Percentiles rank a stretch among this genome's conserved stretches.
Conservation (phyloP, 805 yeast genomes). For the Sporopachydermia lactativora region DNA sequence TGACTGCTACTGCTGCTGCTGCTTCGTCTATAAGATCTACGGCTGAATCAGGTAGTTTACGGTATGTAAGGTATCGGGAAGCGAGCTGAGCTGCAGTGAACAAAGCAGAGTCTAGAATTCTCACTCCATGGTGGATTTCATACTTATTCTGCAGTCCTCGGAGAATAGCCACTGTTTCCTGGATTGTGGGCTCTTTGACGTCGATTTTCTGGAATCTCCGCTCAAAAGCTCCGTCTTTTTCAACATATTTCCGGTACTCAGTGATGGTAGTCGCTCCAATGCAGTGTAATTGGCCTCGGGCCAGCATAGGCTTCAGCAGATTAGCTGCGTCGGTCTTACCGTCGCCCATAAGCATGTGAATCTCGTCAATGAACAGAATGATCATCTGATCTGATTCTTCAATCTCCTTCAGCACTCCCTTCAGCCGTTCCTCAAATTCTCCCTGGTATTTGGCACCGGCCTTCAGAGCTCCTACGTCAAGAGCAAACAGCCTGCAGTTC, state of each 20-base stretch:
- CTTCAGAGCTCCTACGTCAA: slow-evolving; percentile 90
- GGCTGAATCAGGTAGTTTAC: slow-evolving; percentile 94
- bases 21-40: slow-evolving; percentile 93
- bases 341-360: slow-evolving; percentile 99
- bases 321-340: slow-evolving; percentile 97
- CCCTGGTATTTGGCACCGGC: slow-evolving; percentile 99
- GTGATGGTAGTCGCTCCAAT: slow-evolving; percentile 96
- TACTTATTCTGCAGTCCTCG: slow-evolving; percentile 93
- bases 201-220: slow-evolving; percentile 97
- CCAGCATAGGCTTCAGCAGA: slow-evolving; percentile 90
- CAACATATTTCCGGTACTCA: slow-evolving; percentile 84
- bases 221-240: slow-evolving; percentile 97
- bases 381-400: slow-evolving; percentile 72
- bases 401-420: slow-evolving; percentile 90
- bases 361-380: slow-evolving; percentile 89
- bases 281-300: slow-evolving; percentile 92
- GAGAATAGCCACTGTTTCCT: slow-evolving; percentile 89
- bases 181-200: slow-evolving; percentile 83
- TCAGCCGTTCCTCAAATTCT: slow-evolving; percentile 95
- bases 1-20: slow-evolving; percentile 95
- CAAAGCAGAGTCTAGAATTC: slow-evolving; percentile 86
- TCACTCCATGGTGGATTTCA: slow-evolving; percentile 95
- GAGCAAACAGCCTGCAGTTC: slow-evolving; percentile 66
- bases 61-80: slow-evolving; percentile 83
- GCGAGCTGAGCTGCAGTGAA: slow-evolving; percentile 94